Evolutionary conservation across 208 protist genomes (phyloP).

Genomic region (Wallacemonas sp.): DNA sequence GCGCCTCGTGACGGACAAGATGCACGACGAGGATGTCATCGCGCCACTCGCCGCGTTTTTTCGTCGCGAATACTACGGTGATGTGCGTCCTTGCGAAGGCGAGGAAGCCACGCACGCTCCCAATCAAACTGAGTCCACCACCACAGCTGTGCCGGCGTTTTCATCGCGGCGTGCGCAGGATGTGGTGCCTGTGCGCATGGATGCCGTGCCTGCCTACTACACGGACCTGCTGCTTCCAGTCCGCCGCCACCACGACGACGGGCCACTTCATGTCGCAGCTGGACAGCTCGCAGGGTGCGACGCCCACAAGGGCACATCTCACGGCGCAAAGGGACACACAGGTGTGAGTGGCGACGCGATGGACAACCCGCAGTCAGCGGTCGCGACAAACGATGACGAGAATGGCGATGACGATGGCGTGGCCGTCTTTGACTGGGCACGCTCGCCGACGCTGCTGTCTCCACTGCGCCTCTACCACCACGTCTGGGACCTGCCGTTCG

Average conservation of each 20-base stretch:
- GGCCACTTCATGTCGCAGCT: too few species aligned
- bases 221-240: neutral
- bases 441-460: neutral
- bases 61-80: slow-evolving; percentile 24
- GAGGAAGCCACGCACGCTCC: neutral
- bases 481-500: slow-evolving; percentile 8
- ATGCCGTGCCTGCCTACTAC: slow-evolving; percentile 6
- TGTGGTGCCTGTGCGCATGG: neutral
- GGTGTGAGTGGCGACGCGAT: too few species aligned
- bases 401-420: neutral
- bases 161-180: too few species aligned
- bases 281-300: too few species aligned
- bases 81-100: neutral
- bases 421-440: too few species aligned
- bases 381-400: neutral
- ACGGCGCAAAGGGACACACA: too few species aligned
- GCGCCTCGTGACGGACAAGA: slow-evolving; percentile 4
- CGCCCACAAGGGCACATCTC: too few species aligned
- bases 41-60: slow-evolving; percentile 14
- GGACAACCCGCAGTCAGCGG: too few species aligned
- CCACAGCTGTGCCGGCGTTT: too few species aligned
- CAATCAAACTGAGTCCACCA: too few species aligned
- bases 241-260: neutral
- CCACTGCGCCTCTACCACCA: slow-evolving; percentile 6
- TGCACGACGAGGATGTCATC: slow-evolving; percentile 34